Conservation (phyloP, 75 land plant genomes). For the Cupressus sempervirens region DNA sequence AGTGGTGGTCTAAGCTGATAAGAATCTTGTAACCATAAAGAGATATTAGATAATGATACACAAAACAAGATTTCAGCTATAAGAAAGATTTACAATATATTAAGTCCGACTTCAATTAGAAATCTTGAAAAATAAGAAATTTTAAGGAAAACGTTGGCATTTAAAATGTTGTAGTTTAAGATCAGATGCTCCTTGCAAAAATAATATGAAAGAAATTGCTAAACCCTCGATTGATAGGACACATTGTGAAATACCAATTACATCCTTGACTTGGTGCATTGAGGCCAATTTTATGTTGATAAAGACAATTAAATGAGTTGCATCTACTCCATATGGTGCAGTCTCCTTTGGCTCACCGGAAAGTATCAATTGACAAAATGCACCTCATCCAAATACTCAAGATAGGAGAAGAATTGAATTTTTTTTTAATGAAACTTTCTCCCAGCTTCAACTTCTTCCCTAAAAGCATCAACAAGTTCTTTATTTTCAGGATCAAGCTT, state of each 20-base stretch:
- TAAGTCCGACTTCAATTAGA: background rate
- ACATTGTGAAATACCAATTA: background rate
- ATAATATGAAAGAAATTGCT: background rate
- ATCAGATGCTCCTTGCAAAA: no score
- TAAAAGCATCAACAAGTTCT: no score
- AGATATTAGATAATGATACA: background rate
- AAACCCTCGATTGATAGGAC: background rate
- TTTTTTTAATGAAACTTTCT: slow-evolving; percentile 58
- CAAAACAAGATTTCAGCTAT: background rate
- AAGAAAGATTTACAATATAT: background rate
- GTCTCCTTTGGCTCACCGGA: background rate
- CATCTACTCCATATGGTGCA: background rate
- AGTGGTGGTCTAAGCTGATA: no score
- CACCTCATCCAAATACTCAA: background rate
- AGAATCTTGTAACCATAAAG: background rate
- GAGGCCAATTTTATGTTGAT: background rate
- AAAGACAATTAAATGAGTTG: background rate
- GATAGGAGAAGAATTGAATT: background rate
- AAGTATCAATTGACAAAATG: background rate
- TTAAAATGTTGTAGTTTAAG: no score
- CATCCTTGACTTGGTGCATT: background rate
- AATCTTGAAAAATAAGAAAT: background rate
- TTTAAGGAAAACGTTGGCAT: no score
- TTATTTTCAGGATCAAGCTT: no score
- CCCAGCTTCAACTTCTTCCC: slow-evolving; percentile 91